These are phyloP conservation scores for Plasmodium billcollinsi DNA, from an alignment of 169 alveolate genomes.

Conservation along the genomic window DNA sequence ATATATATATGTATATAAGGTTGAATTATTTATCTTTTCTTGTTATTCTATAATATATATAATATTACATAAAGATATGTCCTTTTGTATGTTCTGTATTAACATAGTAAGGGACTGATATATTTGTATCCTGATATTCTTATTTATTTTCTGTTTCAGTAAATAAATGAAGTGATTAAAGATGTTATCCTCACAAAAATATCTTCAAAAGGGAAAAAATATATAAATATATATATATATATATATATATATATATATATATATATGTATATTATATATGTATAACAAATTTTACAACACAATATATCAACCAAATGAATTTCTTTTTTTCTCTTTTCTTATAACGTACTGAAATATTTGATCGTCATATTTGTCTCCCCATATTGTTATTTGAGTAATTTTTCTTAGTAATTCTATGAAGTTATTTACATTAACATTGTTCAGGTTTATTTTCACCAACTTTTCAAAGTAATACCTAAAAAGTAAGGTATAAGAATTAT, in stretches of 20 bases:
- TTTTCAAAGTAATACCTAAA: slow-evolving; percentile 61
- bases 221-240: background rate
- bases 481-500: background rate
- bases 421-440: slow-evolving; percentile 54
- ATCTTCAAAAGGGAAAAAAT: slow-evolving; percentile 16
- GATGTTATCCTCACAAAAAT: slow-evolving; percentile 68
- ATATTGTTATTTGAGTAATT: slow-evolving; percentile 72
- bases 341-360: slow-evolving; percentile 64
- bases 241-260: too few relatives aligned
- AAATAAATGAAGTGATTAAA: slow-evolving; percentile 53
- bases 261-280: background rate
- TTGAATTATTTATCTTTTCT: too few relatives aligned
- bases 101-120: slow-evolving; percentile 54
- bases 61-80: slow-evolving; percentile 50
- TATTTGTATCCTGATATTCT: slow-evolving; percentile 40
- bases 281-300: background rate
- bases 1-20: background rate
- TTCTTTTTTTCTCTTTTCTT: too few relatives aligned
- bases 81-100: slow-evolving; percentile 58
- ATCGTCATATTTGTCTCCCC: slow-evolving; percentile 74
- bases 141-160: slow-evolving; percentile 49
- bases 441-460: slow-evolving; percentile 52
- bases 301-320: background rate
- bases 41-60: too few relatives aligned
- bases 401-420: slow-evolving; percentile 53